Evolutionary conservation across 768 basidiomycete genomes (phyloP), one percentile per base, ranked within the genome.

Genomic region (Tulasnella sp.): DNA sequence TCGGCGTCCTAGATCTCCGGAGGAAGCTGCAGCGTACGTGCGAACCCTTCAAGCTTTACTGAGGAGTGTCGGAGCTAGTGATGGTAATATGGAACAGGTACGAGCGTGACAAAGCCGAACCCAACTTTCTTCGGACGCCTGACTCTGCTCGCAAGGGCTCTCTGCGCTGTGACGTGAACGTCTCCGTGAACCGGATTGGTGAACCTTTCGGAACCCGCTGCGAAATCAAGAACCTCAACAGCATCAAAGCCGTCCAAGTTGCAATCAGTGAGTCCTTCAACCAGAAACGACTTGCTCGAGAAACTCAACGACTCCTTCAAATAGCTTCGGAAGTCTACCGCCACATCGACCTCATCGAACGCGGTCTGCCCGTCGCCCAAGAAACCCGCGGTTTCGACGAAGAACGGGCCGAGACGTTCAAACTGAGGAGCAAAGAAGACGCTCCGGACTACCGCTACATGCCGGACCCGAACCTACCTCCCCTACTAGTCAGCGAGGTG

Each of bases 11-110:
- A 86, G 84, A 62, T 91, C 91, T 1, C 89, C 97, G 3, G 94
- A 96, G 79, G 92, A 98, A 79, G 95, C 94, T 22, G 91, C 87
- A 1, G 86, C 87, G 6, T 98, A 96, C 80, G 91, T 98, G 5
- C 84, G 89, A 42, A 84, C 89, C 9, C 82, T 99, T 1, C 95
- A 97, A 78, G 85, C 88, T 4, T 77, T 97, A 19, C 81, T 98
- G 8, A 86, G 95, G 19, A 85, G 91, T 17, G 83, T 96, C 3
- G 94, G 93, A 0, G 88, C 92, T 0, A 94, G 94, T 74, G 94
- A 96, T 78, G 95, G 93, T 1, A 95, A 95, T 77, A 98, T 98
- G 97, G 97, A 99, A 76, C 89, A 94, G 79, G 96, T 92, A 76
- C 42, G 77, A 44, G 36, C 19, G 17, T 14, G 26, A n/a, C 34